Evolutionary conservation across 345 rosid genomes (phyloP), one percentile per base, ranked within the genome.

Genomic region (Ceriops decandra): DNA sequence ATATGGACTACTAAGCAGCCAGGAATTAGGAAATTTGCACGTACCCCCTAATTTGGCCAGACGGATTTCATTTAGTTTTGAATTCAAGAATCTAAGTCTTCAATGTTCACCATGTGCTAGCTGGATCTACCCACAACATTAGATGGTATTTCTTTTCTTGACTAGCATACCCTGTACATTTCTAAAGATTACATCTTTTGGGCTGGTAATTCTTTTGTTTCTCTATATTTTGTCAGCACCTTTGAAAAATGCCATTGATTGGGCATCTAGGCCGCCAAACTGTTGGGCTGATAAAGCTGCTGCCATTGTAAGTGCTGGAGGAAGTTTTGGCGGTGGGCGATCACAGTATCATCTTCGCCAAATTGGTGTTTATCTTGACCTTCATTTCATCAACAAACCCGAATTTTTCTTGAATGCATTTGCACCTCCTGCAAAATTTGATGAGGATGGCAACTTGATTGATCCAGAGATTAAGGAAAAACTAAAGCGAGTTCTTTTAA

Each of bases 341-440:
- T 73, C 80, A 0, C 97, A 90, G 0, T 84, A 85, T 69, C 96
- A 86, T 83, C 91, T 86, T 4, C 91, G 95, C 13, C 97, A 93
- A 61, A 84, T 82, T 10, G 96, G 96, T 52, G 96, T 87, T n/a
- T 84, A 58, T 70, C 79, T 90, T 0, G 93, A 90, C 60, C 91
- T 93, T 71, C 96, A 93, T 72, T 93, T 93, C 86, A 85, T 88
- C 75, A 93, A 93, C 80, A 87, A 90, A 33, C 96, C 95, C 0
- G 91, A 87, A 79, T 89, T 87, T 71, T 85, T 81, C 77, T 38
- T 93, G 74, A 83, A 84, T 26, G 95, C 85, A 4, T 90, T 83
- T 68, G 79, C 86, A 56, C 84, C 88, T 35, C 98, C 93, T 33
- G 77, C 88, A 21, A 90, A 88, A 68, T 92, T 92, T 52, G 95